Evolutionary conservation across 2,329 filamentous ascomycete species (phyloP), one percentile per base, ranked within the genome.

Genomic region (Metarhizium anisopliae): DNA sequence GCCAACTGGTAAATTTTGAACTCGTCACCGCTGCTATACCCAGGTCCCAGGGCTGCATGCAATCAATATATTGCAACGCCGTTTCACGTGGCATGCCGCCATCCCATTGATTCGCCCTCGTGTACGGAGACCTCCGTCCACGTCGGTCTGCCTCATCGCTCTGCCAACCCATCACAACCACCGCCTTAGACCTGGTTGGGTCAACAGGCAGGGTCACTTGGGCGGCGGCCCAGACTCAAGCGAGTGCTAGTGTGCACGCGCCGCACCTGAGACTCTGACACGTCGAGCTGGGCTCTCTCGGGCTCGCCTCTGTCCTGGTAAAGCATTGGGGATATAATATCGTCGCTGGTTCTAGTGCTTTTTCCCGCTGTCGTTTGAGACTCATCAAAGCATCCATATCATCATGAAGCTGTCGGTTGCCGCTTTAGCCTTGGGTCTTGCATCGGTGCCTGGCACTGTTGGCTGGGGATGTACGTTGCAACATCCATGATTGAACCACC

Each of bases 391-490:
- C 38, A 40, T 16, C 38, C 8, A 16, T 5, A 16, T 14, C 38
- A 40, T 16, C 53, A 73, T 73, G 71, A 73, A 68, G 66, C 49
- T 67, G 45, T 65, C 69, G 2, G 42, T 51, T n/a, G 56, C 61
- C 51, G 56, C 64, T 42, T 49, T 72, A 53, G 61, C 66, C 53
- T 50, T 69, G 25, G 62, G 66, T 51, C 61, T 72, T 42, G 64
- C 68, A 47, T 65, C 66, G 55, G 56, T 71, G 30, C 72, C 70
- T 10, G 61, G 64, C 20, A 70, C 65, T 4, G 59, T 65, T 47
- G 74, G 73, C 53, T 76, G 74, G 74, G 74, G 74, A 58, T 69
- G 74, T 75, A 68, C 51, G 72, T 67, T 52, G 25, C 25, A 25
- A 25, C 25, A 25, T 25, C 25, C 51, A 35, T 8, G 32, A 11